Evolutionary conservation across 768 basidiomycete species (phyloP).

Genomic region (Pisolithus sp.): DNA sequence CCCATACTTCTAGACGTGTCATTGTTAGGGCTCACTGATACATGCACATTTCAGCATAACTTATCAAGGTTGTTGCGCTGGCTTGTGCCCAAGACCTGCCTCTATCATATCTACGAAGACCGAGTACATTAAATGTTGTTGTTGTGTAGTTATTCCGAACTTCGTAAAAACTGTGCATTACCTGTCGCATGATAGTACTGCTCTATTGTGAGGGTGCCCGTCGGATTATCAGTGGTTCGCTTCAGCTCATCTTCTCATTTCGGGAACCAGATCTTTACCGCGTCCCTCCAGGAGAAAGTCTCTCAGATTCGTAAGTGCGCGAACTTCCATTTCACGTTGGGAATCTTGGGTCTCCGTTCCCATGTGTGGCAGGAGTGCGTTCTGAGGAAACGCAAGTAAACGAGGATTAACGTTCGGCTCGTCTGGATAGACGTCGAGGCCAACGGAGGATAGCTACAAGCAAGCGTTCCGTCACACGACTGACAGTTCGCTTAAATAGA

Average conservation of each 20-base stretch:
- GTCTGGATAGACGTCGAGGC: slow-evolving; percentile 82
- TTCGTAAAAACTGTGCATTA: no score
- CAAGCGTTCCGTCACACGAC: slow-evolving; percentile 4
- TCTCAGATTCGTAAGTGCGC: slow-evolving; percentile 71
- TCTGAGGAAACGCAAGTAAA: slow-evolving; percentile 73
- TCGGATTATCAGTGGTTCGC: no score
- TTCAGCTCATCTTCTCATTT: slow-evolving; percentile 26
- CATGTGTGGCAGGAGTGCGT: slow-evolving; percentile 87
- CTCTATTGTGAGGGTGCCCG: no score
- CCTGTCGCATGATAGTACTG: no score
- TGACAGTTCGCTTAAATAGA: neutral
- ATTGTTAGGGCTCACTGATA: no score
- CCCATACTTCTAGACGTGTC: no score
- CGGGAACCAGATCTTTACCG: slow-evolving; percentile 64
- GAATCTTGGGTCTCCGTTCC: slow-evolving; percentile 83
- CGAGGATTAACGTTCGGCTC: slow-evolving; percentile 78
- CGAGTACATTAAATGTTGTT: no score
- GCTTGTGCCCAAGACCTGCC: no score
- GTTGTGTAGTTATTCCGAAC: no score
- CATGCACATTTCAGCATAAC: no score
- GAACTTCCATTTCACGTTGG: slow-evolving; percentile 76
- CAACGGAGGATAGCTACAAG: slow-evolving; percentile 65
- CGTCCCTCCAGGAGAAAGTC: slow-evolving; percentile 61
- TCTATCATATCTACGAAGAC: no score
- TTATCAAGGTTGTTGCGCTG: no score